phyloP scores from a whole-genome alignment of 192 early-diverging fungal species.

The Oehlia diaphana region DNA sequence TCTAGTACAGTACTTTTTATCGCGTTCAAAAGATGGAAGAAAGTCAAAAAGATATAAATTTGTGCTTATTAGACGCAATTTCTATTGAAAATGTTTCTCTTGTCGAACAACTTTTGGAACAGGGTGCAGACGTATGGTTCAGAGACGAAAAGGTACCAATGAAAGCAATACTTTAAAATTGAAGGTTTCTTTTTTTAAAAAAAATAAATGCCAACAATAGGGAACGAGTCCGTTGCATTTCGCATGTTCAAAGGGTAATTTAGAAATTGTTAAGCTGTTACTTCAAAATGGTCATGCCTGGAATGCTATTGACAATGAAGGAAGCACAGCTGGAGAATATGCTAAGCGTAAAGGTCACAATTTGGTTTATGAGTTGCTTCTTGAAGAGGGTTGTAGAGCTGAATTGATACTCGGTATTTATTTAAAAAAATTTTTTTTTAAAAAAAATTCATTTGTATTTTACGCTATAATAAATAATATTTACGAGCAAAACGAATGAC shows the following conservation, averaged over 20 bases:
- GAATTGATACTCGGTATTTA: constrained; percentile 74
- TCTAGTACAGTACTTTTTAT: too few species aligned
- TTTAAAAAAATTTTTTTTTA: constrained; percentile 32
- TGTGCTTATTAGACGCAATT: background rate
- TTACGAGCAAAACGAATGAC: constrained; percentile 21
- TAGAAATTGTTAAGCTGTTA: constrained; percentile 60
- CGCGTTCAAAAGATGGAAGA: background rate
- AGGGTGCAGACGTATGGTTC: constrained; percentile 17
- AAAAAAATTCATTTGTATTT: constrained; percentile 16
- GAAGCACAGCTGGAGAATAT: constrained; percentile 82
- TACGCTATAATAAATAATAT: background rate
- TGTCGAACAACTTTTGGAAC: constrained; percentile 13
- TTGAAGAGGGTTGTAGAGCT: constrained; percentile 80
- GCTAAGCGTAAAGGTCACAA: constrained; percentile 68
- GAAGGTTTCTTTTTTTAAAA: background rate
- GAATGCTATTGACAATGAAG: constrained; percentile 76
- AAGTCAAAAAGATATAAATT: background rate
- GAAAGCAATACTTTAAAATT: background rate
- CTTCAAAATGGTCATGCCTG: constrained; percentile 75
- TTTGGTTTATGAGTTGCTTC: constrained; percentile 74
- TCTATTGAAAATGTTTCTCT: background rate
- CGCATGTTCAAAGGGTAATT: constrained; percentile 66
- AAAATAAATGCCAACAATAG: background rate
- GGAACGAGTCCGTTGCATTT: constrained; percentile 69
- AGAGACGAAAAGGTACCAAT: constrained; percentile 16